Percentiles rank a stretch among this genome's conserved stretches.
Evolutionary conservation across 1,284 basidiomycete genomes (phyloP).

Genomic region (Ceratobasidium sp.): DNA sequence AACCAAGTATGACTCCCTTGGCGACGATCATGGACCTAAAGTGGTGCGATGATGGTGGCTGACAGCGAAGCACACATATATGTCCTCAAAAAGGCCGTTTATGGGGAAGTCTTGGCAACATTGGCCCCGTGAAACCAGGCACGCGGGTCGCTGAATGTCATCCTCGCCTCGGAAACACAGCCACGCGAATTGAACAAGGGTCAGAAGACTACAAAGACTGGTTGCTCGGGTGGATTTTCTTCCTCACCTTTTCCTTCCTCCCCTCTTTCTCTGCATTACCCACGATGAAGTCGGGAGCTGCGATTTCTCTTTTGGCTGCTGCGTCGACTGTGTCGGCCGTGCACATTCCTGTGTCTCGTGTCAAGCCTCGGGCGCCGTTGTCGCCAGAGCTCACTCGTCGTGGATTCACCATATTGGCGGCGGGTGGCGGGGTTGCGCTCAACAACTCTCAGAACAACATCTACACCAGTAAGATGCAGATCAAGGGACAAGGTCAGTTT

Average conservation of each 20-base stretch:
- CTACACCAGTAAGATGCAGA: slow-evolving; percentile 21
- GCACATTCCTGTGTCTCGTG: slow-evolving; percentile 24
- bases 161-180: neutral
- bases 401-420: slow-evolving; percentile 6
- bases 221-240: too few relatives aligned
- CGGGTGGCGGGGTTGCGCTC: slow-evolving; percentile 6
- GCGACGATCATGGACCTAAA: too few relatives aligned
- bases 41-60: too few relatives aligned
- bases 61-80: too few relatives aligned
- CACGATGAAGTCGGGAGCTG: slow-evolving; percentile 27
- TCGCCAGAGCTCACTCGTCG: slow-evolving; percentile 2
- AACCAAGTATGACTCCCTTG: too few relatives aligned
- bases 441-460: slow-evolving; percentile 32
- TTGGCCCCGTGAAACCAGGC: slow-evolving; percentile 1
- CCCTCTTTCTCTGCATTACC: neutral
- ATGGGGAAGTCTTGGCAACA: neutral
- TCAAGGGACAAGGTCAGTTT: slow-evolving; percentile 28
- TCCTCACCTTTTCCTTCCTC: neutral
- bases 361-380: slow-evolving; percentile 20
- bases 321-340: slow-evolving; percentile 31
- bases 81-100: too few relatives aligned
- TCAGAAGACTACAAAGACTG: slow-evolving; percentile 1
- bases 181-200: neutral
- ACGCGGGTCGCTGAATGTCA: slow-evolving; percentile 4
- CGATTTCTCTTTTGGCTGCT: slow-evolving; percentile 18